A percentile compares a stretch with the other conserved stretches of the same genome.
These are phyloP conservation scores for Durotheca rogersii DNA, from an alignment of 495 filamentous ascomycete species.

Conservation along the genomic window DNA sequence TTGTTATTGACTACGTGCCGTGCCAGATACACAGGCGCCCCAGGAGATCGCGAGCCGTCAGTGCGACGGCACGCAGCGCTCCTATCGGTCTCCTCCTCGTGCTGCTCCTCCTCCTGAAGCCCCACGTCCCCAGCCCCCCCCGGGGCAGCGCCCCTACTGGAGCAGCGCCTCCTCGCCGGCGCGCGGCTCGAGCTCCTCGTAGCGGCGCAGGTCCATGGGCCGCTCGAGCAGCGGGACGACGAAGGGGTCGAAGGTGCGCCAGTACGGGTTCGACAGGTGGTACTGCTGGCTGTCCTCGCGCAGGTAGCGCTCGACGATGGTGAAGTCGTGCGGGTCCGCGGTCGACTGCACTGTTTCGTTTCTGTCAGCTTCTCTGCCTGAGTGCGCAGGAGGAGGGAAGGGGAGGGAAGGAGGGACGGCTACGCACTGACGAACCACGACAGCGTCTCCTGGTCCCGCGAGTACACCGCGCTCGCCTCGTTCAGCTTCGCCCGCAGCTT, in stretches of 20 bases:
- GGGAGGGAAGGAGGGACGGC: not conserved
- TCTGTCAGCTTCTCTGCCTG: not conserved
- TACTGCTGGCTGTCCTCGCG: constrained; percentile 61
- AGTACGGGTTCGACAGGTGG: constrained; percentile 67
- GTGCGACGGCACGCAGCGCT: no score
- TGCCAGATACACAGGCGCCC: no score
- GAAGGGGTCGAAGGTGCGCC: constrained; percentile 69
- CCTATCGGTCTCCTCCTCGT: no score
- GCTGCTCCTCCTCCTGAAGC: no score
- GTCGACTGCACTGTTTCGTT: constrained; percentile 57
- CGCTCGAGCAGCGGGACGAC: constrained; percentile 63
- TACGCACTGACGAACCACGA: constrained; percentile 58
- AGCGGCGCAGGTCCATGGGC: constrained; percentile 63
- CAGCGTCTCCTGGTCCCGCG: constrained; percentile 65
- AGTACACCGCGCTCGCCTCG: constrained; percentile 64
- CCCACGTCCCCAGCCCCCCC: no score
- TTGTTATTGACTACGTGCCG: no score
- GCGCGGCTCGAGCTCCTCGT: constrained; percentile 57
- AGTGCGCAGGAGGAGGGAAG: not conserved
- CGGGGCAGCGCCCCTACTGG: constrained; percentile 6
- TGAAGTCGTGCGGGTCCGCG: constrained; percentile 63
- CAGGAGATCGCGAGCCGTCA: no score
- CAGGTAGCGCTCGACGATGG: constrained; percentile 67
- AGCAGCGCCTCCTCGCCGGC: constrained; percentile 42
- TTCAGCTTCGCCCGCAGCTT: constrained; percentile 66